phyloP scores from a whole-genome alignment of 176 grass and related monocot genomes.

The Phragmites australis region DNA sequence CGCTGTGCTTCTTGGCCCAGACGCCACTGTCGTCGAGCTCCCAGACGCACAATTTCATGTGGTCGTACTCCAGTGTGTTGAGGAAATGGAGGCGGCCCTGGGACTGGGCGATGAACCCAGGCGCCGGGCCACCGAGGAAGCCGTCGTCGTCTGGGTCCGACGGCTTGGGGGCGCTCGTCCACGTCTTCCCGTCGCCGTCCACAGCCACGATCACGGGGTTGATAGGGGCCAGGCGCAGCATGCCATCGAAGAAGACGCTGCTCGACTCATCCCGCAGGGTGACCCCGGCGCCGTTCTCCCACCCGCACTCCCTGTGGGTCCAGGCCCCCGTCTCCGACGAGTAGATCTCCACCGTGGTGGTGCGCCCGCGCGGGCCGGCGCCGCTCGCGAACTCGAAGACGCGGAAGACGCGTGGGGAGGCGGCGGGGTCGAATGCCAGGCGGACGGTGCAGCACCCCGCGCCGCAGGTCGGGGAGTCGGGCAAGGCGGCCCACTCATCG shows the following conservation, averaged over 20 bases:
- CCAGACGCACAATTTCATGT: not conserved
- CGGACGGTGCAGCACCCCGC: not conserved
- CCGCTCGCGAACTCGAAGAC: not conserved
- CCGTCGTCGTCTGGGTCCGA: not conserved
- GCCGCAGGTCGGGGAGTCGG: not conserved
- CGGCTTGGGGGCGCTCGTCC: not conserved
- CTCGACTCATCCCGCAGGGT: not conserved
- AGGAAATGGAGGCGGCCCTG: conserved; percentile 11
- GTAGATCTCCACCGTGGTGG: not conserved
- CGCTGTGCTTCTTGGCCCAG: not conserved
- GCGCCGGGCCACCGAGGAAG: not conserved
- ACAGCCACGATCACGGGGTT: not conserved
- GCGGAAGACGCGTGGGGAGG: not conserved
- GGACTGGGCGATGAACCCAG: not conserved
- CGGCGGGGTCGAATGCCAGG: not conserved
- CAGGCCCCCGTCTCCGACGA: not conserved
- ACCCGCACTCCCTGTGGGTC: not conserved
- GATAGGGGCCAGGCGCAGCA: not conserved
- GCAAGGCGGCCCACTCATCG: not conserved
- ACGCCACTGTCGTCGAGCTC: not conserved
- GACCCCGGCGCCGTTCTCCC: not conserved
- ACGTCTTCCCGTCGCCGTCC: not conserved
- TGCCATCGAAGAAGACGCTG: not conserved
- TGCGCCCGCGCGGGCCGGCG: no score
- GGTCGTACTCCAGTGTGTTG: not conserved